phyloP scores from a whole-genome alignment of 169 alveolate genomes.

The Plasmodium sp. region DNA sequence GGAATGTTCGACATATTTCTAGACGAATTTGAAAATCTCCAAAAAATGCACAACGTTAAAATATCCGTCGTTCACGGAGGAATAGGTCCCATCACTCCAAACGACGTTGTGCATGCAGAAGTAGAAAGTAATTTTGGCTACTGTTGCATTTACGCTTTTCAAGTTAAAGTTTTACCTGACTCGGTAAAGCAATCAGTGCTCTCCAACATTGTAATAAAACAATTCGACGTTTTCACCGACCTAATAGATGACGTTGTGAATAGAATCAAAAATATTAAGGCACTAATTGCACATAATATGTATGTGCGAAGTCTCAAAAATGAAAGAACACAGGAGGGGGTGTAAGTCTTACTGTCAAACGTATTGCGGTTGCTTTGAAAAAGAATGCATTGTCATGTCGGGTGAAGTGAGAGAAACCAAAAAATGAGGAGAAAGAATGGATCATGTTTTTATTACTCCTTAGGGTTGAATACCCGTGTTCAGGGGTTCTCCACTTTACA shows the following conservation, averaged over 20 bases:
- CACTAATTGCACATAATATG: slow-evolving; percentile 67
- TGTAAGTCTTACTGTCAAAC: background rate
- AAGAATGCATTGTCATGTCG: background rate
- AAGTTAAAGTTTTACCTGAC: slow-evolving; percentile 86
- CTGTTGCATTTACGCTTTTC: slow-evolving; percentile 90
- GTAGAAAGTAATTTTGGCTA: slow-evolving; percentile 85
- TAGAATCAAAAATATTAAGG: slow-evolving; percentile 72
- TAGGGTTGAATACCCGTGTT: background rate
- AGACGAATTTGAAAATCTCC: slow-evolving; percentile 84
- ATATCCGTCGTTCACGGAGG: slow-evolving; percentile 91
- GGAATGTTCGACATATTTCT: slow-evolving; percentile 86
- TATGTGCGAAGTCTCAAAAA: slow-evolving; percentile 72
- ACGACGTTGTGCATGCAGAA: slow-evolving; percentile 90
- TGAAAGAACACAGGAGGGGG: slow-evolving; percentile 72
- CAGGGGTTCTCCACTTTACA: background rate
- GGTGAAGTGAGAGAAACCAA: background rate
- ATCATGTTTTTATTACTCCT: background rate
- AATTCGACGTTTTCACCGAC: slow-evolving; percentile 87
- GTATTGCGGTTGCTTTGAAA: background rate
- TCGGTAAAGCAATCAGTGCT: slow-evolving; percentile 87
- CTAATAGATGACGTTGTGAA: slow-evolving; percentile 84
- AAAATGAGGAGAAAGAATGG: background rate
- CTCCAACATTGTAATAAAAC: slow-evolving; percentile 82
- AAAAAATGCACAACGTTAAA: slow-evolving; percentile 77
- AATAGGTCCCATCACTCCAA: slow-evolving; percentile 88